Evolutionary conservation across 1,284 basidiomycete genomes (phyloP).

Genomic region (Puccinia polysora): DNA sequence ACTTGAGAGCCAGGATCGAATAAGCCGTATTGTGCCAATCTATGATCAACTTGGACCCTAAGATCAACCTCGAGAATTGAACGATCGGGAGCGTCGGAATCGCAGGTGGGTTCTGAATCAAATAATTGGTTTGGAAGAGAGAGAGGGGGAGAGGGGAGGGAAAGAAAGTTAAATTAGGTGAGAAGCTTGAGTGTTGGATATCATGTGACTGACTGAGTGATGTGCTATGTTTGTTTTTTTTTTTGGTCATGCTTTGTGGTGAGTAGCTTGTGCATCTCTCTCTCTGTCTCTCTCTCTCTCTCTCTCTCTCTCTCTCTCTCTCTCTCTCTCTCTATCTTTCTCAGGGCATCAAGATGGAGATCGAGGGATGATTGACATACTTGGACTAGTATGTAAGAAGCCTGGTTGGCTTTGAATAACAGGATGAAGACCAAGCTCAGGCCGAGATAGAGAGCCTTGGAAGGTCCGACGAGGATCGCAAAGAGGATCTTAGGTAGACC

Average conservation of each 20-base stretch:
- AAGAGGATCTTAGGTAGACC: conserved; percentile 25
- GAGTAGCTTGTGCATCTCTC: too few species aligned
- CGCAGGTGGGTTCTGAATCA: conserved; percentile 80
- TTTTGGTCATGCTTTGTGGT: too few species aligned
- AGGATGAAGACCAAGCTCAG: conserved; percentile 19
- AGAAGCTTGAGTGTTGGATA: too few species aligned
- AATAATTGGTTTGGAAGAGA: not conserved
- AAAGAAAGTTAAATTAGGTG: conserved; percentile 23
- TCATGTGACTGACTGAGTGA: too few species aligned
- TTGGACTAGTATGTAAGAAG: conserved; percentile 5
- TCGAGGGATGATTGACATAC: not conserved
- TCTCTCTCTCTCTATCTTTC: not conserved
- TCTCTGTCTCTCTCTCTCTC: too few species aligned
- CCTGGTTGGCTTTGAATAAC: conserved; percentile 6
- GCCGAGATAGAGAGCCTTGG: conserved; percentile 34
- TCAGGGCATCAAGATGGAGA: not conserved
- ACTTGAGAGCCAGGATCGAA: conserved; percentile 78
- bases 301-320: too few species aligned
- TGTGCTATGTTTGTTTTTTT: too few species aligned
- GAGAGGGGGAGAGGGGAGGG: conserved; percentile 45
- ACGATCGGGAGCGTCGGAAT: conserved; percentile 87
- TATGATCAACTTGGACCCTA: conserved; percentile 79
- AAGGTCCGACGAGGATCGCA: conserved; percentile 28
- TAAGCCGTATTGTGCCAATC: conserved; percentile 99
- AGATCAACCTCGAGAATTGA: conserved; percentile 65